Base-by-base conservation (phyloP, 805 yeast species). In the Ogataea henricii region DNA sequence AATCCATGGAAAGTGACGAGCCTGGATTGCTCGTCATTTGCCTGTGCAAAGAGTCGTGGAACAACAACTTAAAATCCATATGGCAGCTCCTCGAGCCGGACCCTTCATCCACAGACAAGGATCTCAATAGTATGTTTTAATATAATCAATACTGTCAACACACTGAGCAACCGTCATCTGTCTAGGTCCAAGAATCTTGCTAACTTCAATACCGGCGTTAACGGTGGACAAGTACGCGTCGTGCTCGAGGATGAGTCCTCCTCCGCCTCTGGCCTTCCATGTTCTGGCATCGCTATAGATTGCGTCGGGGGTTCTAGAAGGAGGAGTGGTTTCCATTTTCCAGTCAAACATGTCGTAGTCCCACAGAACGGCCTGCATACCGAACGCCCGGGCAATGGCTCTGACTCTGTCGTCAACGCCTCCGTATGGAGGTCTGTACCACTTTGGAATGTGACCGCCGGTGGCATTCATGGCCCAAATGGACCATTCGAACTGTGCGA, bases 381-480 rank as follows among this genome's bases (percentile, higher is more conserved):
- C 96, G 65, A 92, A 86, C 66, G 85, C 87, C 45, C 91, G 72
- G 13, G 89, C 78, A 46, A 92, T 87, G 1, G 83, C 70, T 48
- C 98, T 72, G 1, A 92, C 86, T 45, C 98, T 72, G 63, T 90
- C 85, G 68, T 92, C 99, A 27, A 89, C 75, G 0, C 96, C 97
- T 0, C 98, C 99, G 63, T 89, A 92, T 1, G 99, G 99, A 0
- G 99, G 99, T 56, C 99, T 78, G 65, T 87, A 92, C 87, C 92
- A 92, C 60, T 85, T 85, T 6, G 99, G 99, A 8, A 87, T 63
- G 59, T 90, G 91, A 22, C 83, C 74, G 0, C 89, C 87, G 0
- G 97, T 90, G 1, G 97, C 97, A 69, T 92, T 91, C 90, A 91
- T 88, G 4, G 97, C 97, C 97, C 97, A 92, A 26, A 89, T 82